Base-by-base conservation (phyloP, 2,329 filamentous ascomycete genomes). In the Lizonia empirigonia region DNA sequence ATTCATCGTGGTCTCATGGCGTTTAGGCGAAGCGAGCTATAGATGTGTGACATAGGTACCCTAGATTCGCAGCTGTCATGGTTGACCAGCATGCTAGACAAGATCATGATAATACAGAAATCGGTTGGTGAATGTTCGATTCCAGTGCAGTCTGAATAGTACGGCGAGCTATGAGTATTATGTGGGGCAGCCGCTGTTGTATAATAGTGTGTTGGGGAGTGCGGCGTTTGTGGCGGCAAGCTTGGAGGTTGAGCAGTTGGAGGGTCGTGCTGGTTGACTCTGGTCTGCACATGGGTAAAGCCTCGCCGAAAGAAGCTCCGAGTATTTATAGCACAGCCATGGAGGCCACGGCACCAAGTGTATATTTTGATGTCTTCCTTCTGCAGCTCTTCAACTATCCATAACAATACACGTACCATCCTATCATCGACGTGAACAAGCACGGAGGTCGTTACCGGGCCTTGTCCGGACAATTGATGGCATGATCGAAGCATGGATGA, bases 181-280 rank as follows among this genome's bases (percentile, higher is more conserved):
- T 36, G 18, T 37, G 0, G 10, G 10, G 1, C 26, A 24, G 27
- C 42, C 40, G 13, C 26, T 42, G 2, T 12, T 50, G 27, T 44
- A 8, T 7, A 13, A 50, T 7, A 50, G 48, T 78, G 79, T 58
- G 71, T 74, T 18, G 71, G 70, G 48, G n/a, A 45, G 48, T 22
- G 58, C 47, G 4, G 61, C 65, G n/a, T 68, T 67, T 57, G 55
- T 66, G 24, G 44, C 60, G 16, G 65, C 65, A 9, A 62, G 58
- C 13, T 18, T 63, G 30, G 65, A 68, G 46, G 51, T 55, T 7
- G 64, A 67, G 50, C 48, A 20, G 20, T 18, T 57, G 35, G 27
- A 18, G 6, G 24, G 13, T 15, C n/a, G n/a, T 23, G 13, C 5
- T 20, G 34, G 4, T 13, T 15, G 5, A 9, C 5, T 16, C 0